Evolutionary conservation across 164 flowering plant genomes (phyloP), one percentile per base, ranked within the genome.

Genomic region (Magnolia kwangsiensis): DNA sequence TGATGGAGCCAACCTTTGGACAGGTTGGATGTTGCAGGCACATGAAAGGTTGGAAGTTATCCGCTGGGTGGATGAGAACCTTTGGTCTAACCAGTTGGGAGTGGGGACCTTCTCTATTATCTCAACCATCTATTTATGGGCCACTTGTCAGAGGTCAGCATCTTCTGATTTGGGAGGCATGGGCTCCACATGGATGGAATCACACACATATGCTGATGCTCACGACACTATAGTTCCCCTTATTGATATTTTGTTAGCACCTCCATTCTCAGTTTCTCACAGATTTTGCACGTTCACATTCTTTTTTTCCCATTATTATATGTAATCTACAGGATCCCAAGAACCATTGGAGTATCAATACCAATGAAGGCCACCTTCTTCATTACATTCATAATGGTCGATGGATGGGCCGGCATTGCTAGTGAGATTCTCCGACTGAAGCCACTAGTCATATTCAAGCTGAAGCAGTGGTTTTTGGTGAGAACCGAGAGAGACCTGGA

Each of bases 291-390:
- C 45, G 16, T 16, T 37, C 18, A 49, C 19, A 24, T 16, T 49
- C 18, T 31, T 18, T 49, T 19, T 69, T 19, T 27, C 3, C 55
- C 13, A 27, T 27, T 27, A 27, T 27, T 27, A 27, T 37, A 37
- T 37, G 45, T 37, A 37, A 37, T 37, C 72, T 29, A 79, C 90
- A 96, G 99, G 87, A 94, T 96, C 81, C 99, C 99, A 4, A 87
- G 94, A 80, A 96, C 91, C 8, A 91, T 96, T 77, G 99, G 99
- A 24, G 98, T 92, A 10, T 90, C 99, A 23, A 94, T 96, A 76
- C 98, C 99, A 63, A 91, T 90, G 97, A 96, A 96, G 81, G 99
- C 98, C 73, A 96, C 99, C 51, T 96, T 96, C 84, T 96, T 96
- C 77, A 91, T 96, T 61, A 96, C 99, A 21, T 94, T 90, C 74